These are phyloP conservation scores for Epithele typhae DNA, from an alignment of 768 basidiomycete genomes.

Conservation along the genomic window DNA sequence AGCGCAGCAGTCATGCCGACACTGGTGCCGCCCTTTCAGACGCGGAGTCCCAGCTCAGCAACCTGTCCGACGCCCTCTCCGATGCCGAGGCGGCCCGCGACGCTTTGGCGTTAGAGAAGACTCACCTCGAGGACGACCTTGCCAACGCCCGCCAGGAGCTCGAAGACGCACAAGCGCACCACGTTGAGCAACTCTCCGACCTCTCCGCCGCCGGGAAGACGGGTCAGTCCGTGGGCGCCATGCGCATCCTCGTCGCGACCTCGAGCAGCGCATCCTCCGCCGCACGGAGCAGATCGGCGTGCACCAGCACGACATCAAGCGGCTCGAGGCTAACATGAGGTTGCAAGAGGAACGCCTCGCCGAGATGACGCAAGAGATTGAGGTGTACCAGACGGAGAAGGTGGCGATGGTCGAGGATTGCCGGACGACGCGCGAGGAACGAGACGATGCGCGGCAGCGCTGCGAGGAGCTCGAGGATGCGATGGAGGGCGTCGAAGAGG, in stretches of 20 bases:
- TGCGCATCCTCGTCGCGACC: conserved; percentile 66
- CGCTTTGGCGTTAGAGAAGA: conserved; percentile 58
- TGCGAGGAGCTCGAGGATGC: conserved; percentile 63
- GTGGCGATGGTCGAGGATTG: conserved; percentile 85
- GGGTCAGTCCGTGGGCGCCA: conserved; percentile 43
- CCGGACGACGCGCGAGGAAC: conserved; percentile 66
- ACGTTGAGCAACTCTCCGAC: conserved; percentile 60
- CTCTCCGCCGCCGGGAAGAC: conserved; percentile 41
- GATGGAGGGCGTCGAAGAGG: conserved; percentile 37
- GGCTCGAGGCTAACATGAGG: conserved; percentile 69
- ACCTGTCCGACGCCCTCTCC: conserved; percentile 45
- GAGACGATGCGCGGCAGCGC: conserved; percentile 56
- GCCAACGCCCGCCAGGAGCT: conserved; percentile 48
- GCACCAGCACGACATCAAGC: conserved; percentile 74
- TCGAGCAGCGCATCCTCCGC: conserved; percentile 59
- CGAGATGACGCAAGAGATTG: conserved; percentile 70
- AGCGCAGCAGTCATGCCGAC: conserved; percentile 19
- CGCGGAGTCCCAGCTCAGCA: conserved; percentile 40
- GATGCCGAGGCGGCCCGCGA: conserved; percentile 62
- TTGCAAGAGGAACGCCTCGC: conserved; percentile 70
- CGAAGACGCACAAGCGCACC: conserved; percentile 52
- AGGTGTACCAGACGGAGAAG: conserved; percentile 61
- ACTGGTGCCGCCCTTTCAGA: conserved; percentile 32
- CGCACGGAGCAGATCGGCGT: conserved; percentile 73
- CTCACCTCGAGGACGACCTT: conserved; percentile 61